Conservation (phyloP, 768 basidiomycete species). For the Cystobasidium onofrii region DNA sequence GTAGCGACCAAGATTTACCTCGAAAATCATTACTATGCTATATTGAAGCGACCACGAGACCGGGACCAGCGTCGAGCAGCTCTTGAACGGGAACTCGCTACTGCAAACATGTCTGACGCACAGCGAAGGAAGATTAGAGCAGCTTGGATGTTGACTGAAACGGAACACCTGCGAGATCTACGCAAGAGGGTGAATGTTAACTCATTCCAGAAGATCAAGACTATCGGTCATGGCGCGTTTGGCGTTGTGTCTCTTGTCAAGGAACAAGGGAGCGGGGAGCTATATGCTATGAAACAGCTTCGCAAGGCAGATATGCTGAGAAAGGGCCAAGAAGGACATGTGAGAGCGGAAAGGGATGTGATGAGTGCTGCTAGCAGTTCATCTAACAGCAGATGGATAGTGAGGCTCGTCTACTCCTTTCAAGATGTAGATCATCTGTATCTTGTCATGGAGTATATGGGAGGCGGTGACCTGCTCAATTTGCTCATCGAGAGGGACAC, state of each 20-base stretch:
- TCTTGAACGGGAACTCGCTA: slow-evolving; percentile 77
- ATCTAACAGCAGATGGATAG: slow-evolving; percentile 81
- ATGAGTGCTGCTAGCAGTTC: slow-evolving; percentile 77
- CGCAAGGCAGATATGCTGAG: slow-evolving; percentile 41
- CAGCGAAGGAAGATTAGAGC: slow-evolving; percentile 65
- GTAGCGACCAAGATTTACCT: slow-evolving; percentile 89
- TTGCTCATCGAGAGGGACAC: slow-evolving; percentile 84
- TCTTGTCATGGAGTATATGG: slow-evolving; percentile 84
- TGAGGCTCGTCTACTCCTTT: slow-evolving; percentile 83
- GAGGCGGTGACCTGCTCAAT: slow-evolving; percentile 91
- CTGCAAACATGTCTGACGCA: slow-evolving; percentile 60
- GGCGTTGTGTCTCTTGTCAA: slow-evolving; percentile 88
- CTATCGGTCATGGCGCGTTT: slow-evolving; percentile 95
- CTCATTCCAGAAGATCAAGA: slow-evolving; percentile 80
- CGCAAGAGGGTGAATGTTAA: slow-evolving; percentile 72
- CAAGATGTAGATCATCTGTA: slow-evolving; percentile 93
- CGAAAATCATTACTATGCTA: slow-evolving; percentile 77
- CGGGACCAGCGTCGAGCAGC: slow-evolving; percentile 75
- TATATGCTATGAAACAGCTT: slow-evolving; percentile 97
- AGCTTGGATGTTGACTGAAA: slow-evolving; percentile 80
- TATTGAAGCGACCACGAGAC: slow-evolving; percentile 73
- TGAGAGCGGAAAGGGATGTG: slow-evolving; percentile 88
- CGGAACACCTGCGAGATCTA: slow-evolving; percentile 74
- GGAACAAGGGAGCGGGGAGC: slow-evolving; percentile 65
- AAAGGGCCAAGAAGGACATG: slow-evolving; percentile 94